Evolutionary conservation across 768 basidiomycete genomes (phyloP), one percentile per base, ranked within the genome.

Genomic region (Termitomyces sp.): DNA sequence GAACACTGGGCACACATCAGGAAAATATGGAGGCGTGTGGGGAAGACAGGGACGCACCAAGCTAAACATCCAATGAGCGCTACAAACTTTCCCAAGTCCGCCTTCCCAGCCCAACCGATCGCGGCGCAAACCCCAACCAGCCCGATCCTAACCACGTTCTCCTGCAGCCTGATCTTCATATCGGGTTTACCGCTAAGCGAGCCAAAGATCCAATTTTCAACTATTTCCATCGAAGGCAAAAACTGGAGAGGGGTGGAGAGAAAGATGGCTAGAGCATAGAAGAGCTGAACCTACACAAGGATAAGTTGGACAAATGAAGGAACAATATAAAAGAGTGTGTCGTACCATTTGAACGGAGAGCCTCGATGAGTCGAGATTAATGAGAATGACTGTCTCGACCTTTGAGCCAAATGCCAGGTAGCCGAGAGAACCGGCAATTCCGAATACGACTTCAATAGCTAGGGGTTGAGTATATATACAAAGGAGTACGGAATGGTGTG

Each of bases 1-100:
- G 96, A 9, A 97, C 87, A 64, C 94, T 96, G 45, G 55, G 45
- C 42, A 44, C 17, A 9, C 12, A 41, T 40, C 23, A 55, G 58
- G 40, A 39, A 43, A 32, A 34, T 11, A 42, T 11, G 10, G n/a
- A 8, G 10, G 30, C 23, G 40, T 30, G 57, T 21, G 42, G 55
- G 35, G 21, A 25, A 44, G 32, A 8, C 44, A 56, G 41, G 66
- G 14, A 10, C 89, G 65, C 60, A 94, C 94, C 94, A 98, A 58
- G 94, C 94, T 66, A 94, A 94, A 66, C 90, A 88, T 48, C 96
- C 95, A 57, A 98, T 80, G 64, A 98, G 84, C 14, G 91, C 84
- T n/a, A 97, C 95, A 67, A 97, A 97, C 73, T 97, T 98, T 73
- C 98, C 96, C 41, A 98, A 73, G 70, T 97, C 95, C 37, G 76